Evolutionary conservation across 164 flowering plant genomes (phyloP).

Genomic region (Aristolochia contorta): DNA sequence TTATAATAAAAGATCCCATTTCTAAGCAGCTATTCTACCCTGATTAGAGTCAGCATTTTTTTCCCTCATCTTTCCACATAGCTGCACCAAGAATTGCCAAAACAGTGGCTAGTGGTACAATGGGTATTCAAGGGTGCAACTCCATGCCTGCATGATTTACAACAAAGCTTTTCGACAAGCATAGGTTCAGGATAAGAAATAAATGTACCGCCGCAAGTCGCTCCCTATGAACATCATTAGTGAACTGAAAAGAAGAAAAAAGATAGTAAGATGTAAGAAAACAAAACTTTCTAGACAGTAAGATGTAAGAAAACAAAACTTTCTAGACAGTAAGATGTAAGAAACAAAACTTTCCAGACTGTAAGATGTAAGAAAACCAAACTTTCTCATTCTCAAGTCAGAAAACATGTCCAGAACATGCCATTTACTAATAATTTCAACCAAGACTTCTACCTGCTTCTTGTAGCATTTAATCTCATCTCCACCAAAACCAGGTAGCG

Average conservation of each 20-base stretch:
- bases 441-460: constrained; percentile 50
- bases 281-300: neutral
- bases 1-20: neutral
- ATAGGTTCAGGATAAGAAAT: neutral
- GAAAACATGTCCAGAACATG: neutral
- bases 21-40: neutral
- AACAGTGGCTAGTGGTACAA: neutral
- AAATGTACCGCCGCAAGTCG: neutral
- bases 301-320: neutral
- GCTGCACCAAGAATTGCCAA: neutral
- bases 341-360: neutral
- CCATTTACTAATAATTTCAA: neutral
- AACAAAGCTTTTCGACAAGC: neutral
- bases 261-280: neutral
- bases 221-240: constrained; percentile 4
- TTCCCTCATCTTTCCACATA: neutral
- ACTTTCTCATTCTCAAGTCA: neutral
- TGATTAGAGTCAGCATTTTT: neutral
- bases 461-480: constrained; percentile 82
- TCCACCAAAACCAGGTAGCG: constrained; percentile 83
- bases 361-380: no score
- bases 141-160: neutral
- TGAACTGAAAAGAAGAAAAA: neutral
- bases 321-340: neutral
- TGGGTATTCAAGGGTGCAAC: neutral